Evolutionary conservation across 257 asterid species (phyloP).

Genomic region (Thymus quinquecostatus): DNA sequence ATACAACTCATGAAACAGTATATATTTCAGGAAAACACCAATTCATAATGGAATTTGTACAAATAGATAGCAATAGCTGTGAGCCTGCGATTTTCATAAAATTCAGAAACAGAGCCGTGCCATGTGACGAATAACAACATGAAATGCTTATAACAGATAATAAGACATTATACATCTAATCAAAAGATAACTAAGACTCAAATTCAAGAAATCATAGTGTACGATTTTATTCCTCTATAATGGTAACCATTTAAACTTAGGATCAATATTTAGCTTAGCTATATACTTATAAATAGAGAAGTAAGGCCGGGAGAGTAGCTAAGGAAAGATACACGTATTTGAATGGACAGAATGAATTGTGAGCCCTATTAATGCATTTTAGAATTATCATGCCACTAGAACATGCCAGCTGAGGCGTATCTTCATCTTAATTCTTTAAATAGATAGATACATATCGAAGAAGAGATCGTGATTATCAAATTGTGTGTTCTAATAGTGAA

Average conservation of each 20-base stretch:
- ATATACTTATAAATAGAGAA: background rate
- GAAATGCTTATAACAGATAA: background rate
- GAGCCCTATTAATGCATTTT: background rate
- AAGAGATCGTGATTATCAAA: no score
- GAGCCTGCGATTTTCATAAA: background rate
- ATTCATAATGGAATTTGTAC: background rate
- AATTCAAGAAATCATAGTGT: background rate
- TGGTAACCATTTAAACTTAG: background rate
- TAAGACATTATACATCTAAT: slow-evolving; percentile 4
- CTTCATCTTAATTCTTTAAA: no score
- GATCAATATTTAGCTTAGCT: background rate
- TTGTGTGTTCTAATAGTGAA: no score
- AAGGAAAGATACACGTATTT: background rate
- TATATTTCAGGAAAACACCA: background rate
- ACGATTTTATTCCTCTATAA: no score
- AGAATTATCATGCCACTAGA: background rate
- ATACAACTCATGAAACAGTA: background rate
- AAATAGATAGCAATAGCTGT: background rate
- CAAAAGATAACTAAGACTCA: background rate
- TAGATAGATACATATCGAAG: no score
- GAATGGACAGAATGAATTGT: background rate
- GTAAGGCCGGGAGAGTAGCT: no score
- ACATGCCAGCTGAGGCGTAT: no score
- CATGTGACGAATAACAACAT: background rate
- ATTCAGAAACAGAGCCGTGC: background rate